A percentile compares a stretch with the other conserved stretches of the same genome.
phyloP scores from a whole-genome alignment of 257 asterid genomes.

The Thymus quinquecostatus region DNA sequence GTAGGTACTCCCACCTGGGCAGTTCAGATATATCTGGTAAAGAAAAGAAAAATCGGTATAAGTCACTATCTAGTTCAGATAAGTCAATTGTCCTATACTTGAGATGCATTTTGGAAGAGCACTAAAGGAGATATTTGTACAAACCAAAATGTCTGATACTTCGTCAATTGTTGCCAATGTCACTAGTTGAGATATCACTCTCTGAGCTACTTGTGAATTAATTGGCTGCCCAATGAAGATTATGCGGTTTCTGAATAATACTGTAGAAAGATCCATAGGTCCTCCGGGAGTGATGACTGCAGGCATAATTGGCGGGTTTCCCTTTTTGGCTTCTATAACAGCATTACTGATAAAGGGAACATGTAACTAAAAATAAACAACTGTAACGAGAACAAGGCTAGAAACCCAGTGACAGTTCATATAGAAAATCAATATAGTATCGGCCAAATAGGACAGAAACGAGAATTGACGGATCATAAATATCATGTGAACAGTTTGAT shows the following conservation, averaged over 20 bases:
- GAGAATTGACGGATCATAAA: background rate
- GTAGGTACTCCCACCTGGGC: conserved; percentile 96
- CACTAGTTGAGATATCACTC: conserved; percentile 93
- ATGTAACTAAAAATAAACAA: conserved; percentile 6
- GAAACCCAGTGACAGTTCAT: conserved; percentile 3
- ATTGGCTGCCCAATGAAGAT: conserved; percentile 90
- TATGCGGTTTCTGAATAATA: conserved; percentile 90
- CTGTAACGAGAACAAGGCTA: background rate
- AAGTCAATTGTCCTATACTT: conserved; percentile 17
- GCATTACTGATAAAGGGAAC: conserved; percentile 53
- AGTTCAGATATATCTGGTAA: conserved; percentile 81
- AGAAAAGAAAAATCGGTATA: conserved; percentile 30
- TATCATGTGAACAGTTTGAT: conserved; percentile 1
- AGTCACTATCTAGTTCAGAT: conserved; percentile 17
- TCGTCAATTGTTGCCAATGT: conserved; percentile 95
- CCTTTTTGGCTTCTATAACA: conserved; percentile 74
- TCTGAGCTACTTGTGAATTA: conserved; percentile 83
- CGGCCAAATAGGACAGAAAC: conserved; percentile 7
- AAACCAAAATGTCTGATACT: conserved; percentile 86
- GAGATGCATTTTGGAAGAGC: conserved; percentile 4
- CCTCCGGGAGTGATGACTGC: conserved; percentile 95
- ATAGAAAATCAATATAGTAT: conserved; percentile 4
- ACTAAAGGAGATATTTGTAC: conserved; percentile 21
- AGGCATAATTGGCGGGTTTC: conserved; percentile 96
- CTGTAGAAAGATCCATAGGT: conserved; percentile 83